These are phyloP conservation scores for Torulaspora pretoriensis DNA, from an alignment of 1,139 yeast genomes.

Conservation along the genomic window DNA sequence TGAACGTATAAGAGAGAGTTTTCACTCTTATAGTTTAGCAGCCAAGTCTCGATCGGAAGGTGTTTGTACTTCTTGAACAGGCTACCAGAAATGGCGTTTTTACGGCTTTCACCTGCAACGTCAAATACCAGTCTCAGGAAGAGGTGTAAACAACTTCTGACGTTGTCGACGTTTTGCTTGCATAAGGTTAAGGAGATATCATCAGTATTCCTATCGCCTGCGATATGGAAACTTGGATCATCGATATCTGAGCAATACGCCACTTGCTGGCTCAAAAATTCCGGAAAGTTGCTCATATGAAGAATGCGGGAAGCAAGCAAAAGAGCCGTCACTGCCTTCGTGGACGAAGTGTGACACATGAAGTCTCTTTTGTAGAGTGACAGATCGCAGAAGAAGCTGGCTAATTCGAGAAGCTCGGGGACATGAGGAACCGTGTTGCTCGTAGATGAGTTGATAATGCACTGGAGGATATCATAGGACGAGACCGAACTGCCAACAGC, in stretches of 20 bases:
- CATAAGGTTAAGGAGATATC: slow-evolving; percentile 16
- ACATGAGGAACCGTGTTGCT: slow-evolving; percentile 8
- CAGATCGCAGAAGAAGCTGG: slow-evolving; percentile 61
- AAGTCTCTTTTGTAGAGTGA: slow-evolving; percentile 69
- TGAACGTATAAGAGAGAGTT: slow-evolving; percentile 17
- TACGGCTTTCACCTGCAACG: slow-evolving; percentile 8
- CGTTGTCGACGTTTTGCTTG: slow-evolving; percentile 15
- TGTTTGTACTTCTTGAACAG: slow-evolving; percentile 21
- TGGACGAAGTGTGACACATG: slow-evolving; percentile 55
- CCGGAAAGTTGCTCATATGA: slow-evolving; percentile 27
- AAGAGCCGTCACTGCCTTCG: slow-evolving; percentile 66
- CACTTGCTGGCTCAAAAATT: slow-evolving; percentile 11
- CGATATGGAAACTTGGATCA: slow-evolving; percentile 15
- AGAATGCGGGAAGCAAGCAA: slow-evolving; percentile 66
- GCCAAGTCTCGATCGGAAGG: slow-evolving; percentile 12
- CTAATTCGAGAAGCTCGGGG: slow-evolving; percentile 8
- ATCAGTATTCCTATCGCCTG: slow-evolving; percentile 15
- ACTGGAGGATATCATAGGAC: slow-evolving; percentile 14
- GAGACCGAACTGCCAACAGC: slow-evolving; percentile 31
- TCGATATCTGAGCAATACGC: not conserved
- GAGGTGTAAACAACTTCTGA: slow-evolving; percentile 22
- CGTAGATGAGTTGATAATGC: slow-evolving; percentile 9
- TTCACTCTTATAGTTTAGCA: slow-evolving; percentile 13
- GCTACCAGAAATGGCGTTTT: slow-evolving; percentile 14
- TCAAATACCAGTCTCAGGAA: slow-evolving; percentile 22